Percentiles rank a stretch among this genome's conserved stretches.
phyloP scores from a whole-genome alignment of 2,329 filamentous ascomycete species.

The Cadophora luteo-olivacea region DNA sequence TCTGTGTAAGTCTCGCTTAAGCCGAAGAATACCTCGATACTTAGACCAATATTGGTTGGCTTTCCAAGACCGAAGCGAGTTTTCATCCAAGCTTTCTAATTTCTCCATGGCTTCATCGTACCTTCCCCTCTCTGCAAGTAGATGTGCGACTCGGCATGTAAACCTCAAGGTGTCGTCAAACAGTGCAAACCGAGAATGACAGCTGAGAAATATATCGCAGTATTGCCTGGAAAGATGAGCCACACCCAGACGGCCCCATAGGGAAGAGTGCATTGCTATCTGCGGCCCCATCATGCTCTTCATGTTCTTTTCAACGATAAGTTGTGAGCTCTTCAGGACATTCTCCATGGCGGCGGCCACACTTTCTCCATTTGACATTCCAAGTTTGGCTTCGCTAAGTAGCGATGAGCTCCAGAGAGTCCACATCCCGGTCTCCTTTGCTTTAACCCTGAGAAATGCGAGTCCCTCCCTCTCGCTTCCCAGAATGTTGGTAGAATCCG shows the following conservation, averaged over 20 bases:
- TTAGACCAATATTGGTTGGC: constrained; percentile 76
- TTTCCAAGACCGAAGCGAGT: constrained; percentile 75
- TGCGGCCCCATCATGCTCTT: constrained; percentile 76
- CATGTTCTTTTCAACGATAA: constrained; percentile 80
- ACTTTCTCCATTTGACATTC: constrained; percentile 74
- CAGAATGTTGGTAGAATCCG: constrained; percentile 75
- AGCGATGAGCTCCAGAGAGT: constrained; percentile 82
- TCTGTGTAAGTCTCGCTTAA: constrained; percentile 66
- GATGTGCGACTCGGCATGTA: constrained; percentile 72
- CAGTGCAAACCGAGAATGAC: constrained; percentile 67
- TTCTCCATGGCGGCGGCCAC: constrained; percentile 72
- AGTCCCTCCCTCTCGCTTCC: constrained; percentile 83
- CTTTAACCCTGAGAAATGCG: constrained; percentile 82
- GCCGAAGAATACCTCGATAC: constrained; percentile 69
- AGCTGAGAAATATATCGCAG: constrained; percentile 77
- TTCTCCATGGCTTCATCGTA: constrained; percentile 72
- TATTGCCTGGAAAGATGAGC: constrained; percentile 61
- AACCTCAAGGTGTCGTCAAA: constrained; percentile 83
- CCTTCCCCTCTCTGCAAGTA: constrained; percentile 69
- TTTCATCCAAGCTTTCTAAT: constrained; percentile 65
- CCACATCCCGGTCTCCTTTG: constrained; percentile 87
- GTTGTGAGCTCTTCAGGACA: constrained; percentile 80
- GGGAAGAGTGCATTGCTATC: constrained; percentile 72
- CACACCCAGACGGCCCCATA: constrained; percentile 79
- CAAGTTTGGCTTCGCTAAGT: constrained; percentile 83